A percentile compares a stretch with the other conserved stretches of the same genome.
phyloP scores from a whole-genome alignment of 495 filamentous ascomycete genomes.

The Neurospora sp. region DNA sequence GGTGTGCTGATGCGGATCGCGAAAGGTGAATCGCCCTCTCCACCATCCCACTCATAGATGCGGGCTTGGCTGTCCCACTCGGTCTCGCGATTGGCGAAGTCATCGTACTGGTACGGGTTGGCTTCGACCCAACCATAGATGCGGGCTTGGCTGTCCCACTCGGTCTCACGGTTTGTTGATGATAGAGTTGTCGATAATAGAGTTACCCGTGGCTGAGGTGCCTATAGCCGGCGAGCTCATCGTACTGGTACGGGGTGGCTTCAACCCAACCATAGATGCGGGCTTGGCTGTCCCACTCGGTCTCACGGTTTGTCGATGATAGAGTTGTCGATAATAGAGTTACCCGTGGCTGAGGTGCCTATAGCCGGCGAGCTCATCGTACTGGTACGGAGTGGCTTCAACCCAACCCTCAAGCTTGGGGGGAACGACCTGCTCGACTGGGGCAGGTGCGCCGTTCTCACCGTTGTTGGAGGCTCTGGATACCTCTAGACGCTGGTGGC shows the following conservation, averaged over 20 bases:
- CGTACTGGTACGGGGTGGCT: conserved; percentile 45
- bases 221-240: conserved; percentile 30
- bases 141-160: conserved; percentile 37
- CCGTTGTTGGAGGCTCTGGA: neutral
- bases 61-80: conserved; percentile 37
- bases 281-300: conserved; percentile 37
- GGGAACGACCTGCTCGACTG: conserved; percentile 1
- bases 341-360: too few species aligned
- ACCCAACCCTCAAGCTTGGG: conserved; percentile 38
- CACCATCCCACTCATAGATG: conserved; percentile 77
- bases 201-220: too few species aligned
- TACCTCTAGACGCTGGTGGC: neutral
- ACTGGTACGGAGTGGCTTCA: conserved; percentile 42
- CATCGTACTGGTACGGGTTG: conserved; percentile 44
- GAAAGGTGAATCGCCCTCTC: conserved; percentile 53
- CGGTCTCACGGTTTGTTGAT: conserved; percentile 5
- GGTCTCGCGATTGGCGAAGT: conserved; percentile 19
- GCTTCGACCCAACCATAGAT: conserved; percentile 59
- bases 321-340: too few species aligned
- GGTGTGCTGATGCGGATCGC: neutral
- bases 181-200: too few species aligned
- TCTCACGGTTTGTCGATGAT: neutral
- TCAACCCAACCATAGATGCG: conserved; percentile 57
- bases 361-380: conserved; percentile 30
- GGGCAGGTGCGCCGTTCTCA: neutral